These are phyloP conservation scores for Ceratocystis ficicola DNA, from an alignment of 2,329 filamentous ascomycete genomes.

Conservation along the genomic window DNA sequence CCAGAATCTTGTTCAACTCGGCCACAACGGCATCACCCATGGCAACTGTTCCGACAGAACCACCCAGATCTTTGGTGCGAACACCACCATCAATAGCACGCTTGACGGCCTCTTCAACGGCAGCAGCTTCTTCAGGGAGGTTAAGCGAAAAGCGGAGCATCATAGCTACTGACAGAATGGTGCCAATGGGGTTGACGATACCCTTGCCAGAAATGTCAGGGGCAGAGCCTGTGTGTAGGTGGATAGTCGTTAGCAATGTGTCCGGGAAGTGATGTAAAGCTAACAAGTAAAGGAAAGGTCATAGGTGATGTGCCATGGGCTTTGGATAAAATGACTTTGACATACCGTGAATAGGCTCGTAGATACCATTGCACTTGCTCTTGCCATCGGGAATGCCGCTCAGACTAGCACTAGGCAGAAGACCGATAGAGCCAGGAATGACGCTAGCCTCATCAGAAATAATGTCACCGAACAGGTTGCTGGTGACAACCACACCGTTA, in stretches of 20 bases:
- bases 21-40: slow-evolving; percentile 63
- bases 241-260: not conserved
- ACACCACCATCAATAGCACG: slow-evolving; percentile 67
- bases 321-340: slow-evolving; percentile 11
- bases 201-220: slow-evolving; percentile 88
- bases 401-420: slow-evolving; percentile 78
- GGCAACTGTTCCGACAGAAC: slow-evolving; percentile 57
- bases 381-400: slow-evolving; percentile 77
- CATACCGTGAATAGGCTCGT: slow-evolving; percentile 90
- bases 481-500: slow-evolving; percentile 84
- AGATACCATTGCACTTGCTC: slow-evolving; percentile 80
- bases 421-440: slow-evolving; percentile 79
- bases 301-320: not conserved
- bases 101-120: slow-evolving; percentile 70
- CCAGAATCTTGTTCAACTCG: slow-evolving; percentile 59
- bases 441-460: slow-evolving; percentile 91
- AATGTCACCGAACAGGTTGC: slow-evolving; percentile 93
- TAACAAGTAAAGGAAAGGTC: not conserved
- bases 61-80: slow-evolving; percentile 75
- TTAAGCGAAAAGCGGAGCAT: slow-evolving; percentile 88
- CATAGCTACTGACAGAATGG: slow-evolving; percentile 87
- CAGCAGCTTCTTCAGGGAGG: slow-evolving; percentile 61
- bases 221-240: slow-evolving; percentile 53
- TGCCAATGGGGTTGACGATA: slow-evolving; percentile 73
- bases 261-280: no score